Evolutionary conservation across 2,329 filamentous ascomycete species (phyloP), one percentile per base, ranked within the genome.

Genomic region (Colletotrichum sp.): DNA sequence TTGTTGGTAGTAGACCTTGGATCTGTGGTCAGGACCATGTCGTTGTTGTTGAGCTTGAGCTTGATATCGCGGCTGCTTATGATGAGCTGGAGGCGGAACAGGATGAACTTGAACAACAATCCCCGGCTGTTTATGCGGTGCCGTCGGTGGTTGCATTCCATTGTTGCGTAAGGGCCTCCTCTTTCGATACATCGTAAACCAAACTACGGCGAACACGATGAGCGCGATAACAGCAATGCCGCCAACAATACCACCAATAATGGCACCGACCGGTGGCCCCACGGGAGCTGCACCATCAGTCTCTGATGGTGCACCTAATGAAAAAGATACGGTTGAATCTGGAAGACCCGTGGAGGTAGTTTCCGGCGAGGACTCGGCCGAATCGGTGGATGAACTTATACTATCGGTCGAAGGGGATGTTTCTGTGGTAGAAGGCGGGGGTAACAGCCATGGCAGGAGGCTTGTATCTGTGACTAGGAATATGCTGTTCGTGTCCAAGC

Each of bases 241-340:
- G 8, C 83, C 84, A 5, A 86, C 81, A 12, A 83, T 83, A 36
- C 82, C 83, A 12, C 84, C 84, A 3, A 84, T 83, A 44, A 86
- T 85, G 71, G 83, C 79, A 8, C 83, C 84, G 24, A 83, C 78
- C 4, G 63, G 63, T 1, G 63, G 15, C 0, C 36, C 24, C 9
- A 39, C 18, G 10, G 36, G 28, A 63, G 59, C 30, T 9, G 30
- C 8, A 32, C 24, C 26, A 5, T 16, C 59, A 16, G 30, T 39
- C 18, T 26, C 60, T 26, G 60, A 64, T 36, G 30, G n/a, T 36
- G 30, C 60, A 26, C 0, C 18, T 18, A 30, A n/a, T 21, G 21
- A 30, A 59, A 26, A 26, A 21, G 26, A 59, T 30, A 59, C 55
- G 13, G 26, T 59, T 15, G 24, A 62, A 21, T 62, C 59, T 0